Conservation (phyloP, 1,284 basidiomycete genomes). For the Cerioporus squamosus region DNA sequence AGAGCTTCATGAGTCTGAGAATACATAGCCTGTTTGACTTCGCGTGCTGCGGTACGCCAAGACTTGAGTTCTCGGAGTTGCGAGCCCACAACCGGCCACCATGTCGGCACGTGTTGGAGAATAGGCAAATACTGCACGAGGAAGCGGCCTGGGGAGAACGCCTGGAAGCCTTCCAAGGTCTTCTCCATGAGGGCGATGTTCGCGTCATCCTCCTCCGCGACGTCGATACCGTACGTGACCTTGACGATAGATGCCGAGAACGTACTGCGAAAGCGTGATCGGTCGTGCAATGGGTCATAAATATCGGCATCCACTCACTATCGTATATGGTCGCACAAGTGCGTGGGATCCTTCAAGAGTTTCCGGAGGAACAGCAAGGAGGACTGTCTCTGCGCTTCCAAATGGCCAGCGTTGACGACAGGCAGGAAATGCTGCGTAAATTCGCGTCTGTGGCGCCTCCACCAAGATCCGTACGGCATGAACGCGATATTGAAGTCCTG, state of each 20-base stretch:
- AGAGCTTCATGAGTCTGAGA: neutral
- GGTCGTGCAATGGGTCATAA: neutral
- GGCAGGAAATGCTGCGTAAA: conserved; percentile 11
- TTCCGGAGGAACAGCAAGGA: neutral
- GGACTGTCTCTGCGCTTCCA: neutral
- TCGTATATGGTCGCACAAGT: neutral
- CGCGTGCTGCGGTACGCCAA: neutral
- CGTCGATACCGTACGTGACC: conserved; percentile 21
- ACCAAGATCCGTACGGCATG: conserved; percentile 19
- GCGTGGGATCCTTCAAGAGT: neutral
- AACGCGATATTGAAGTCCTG: conserved; percentile 11
- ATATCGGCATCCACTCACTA: neutral
- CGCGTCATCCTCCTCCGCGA: conserved; percentile 11
- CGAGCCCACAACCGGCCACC: conserved; percentile 23
- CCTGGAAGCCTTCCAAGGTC: conserved; percentile 8
- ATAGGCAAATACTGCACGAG: conserved; percentile 25
- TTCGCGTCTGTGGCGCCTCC: conserved; percentile 21
- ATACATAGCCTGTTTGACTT: conserved; percentile 26
- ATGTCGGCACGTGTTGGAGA: conserved; percentile 29
- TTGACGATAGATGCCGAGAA: conserved; percentile 22
- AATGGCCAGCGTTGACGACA: neutral
- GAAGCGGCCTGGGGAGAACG: conserved; percentile 16
- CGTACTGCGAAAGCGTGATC: conserved; percentile 5
- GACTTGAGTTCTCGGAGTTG: neutral
- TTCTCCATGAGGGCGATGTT: conserved; percentile 18